Evolutionary conservation across 345 rosid genomes (phyloP).

Genomic region (Camelina laxa): DNA sequence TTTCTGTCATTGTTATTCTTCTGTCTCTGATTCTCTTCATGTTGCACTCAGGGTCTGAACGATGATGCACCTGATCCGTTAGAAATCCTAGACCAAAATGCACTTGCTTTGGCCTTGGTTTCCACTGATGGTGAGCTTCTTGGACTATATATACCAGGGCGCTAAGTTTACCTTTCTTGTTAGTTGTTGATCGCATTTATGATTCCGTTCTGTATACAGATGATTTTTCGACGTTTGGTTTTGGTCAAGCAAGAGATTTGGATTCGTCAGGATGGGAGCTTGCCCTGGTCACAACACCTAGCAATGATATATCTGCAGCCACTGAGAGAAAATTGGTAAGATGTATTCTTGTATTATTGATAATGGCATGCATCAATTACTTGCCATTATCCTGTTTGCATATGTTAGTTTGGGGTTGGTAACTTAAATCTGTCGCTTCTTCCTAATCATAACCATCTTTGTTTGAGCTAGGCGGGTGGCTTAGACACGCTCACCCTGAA

Average conservation of each 20-base stretch:
- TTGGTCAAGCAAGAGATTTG: slow-evolving; percentile 57
- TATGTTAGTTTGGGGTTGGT: not conserved
- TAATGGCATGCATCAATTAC: slow-evolving; percentile 12
- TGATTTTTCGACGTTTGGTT: slow-evolving; percentile 54
- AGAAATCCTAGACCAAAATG: slow-evolving; percentile 74
- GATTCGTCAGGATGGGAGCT: slow-evolving; percentile 88
- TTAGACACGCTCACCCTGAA: slow-evolving; percentile 77
- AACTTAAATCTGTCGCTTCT: not conserved
- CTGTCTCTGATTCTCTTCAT: not conserved
- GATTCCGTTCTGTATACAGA: slow-evolving; percentile 44
- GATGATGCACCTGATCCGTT: slow-evolving; percentile 54
- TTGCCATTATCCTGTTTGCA: not conserved
- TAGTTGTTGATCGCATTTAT: slow-evolving; percentile 16
- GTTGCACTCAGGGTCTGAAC: slow-evolving; percentile 62
- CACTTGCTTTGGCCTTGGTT: slow-evolving; percentile 78
- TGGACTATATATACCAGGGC: not conserved
- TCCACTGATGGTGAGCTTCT: slow-evolving; percentile 59
- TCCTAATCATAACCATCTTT: slow-evolving; percentile 1
- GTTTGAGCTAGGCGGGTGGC: slow-evolving; percentile 69
- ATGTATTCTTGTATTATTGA: slow-evolving; percentile 10
- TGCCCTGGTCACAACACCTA: slow-evolving; percentile 78
- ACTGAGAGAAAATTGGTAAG: slow-evolving; percentile 83
- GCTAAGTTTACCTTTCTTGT: slow-evolving; percentile 3
- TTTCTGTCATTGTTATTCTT: slow-evolving; percentile 1
- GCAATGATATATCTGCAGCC: slow-evolving; percentile 62